Base-by-base conservation (phyloP, 2,329 filamentous ascomycete species). In the Fusarium graminum region DNA sequence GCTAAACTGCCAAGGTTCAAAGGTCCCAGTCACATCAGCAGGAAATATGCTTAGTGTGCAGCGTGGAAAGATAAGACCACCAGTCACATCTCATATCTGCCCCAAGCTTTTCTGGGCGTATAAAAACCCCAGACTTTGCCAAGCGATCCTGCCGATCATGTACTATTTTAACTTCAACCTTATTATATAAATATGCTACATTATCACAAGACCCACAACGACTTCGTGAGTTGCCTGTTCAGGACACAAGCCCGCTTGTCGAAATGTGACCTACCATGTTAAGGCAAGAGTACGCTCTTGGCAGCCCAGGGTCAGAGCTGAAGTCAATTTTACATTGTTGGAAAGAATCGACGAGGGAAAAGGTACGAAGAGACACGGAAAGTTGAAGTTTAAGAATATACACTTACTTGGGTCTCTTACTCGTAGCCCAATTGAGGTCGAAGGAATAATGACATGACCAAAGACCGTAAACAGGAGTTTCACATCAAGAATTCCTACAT, bases 91-190 rank as follows among this genome's bases (percentile, higher is more conserved):
- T 42, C 4, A 29, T 38, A 14, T 6, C 16, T 30, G 38, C 14
- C 4, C 6, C 6, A 28, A 8, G 8, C 12, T 9, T 10, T 6
- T 17, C 25, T 36, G 13, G 26, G 29, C 22, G 22, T 12, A 30
- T 25, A 10, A 6, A 9, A 6, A n/a, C 34, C 52, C 52, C 40
- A 57, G 52, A 26, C 16, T 12, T 12, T 4, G 40, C 55, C 41
- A 50, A 58, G 55, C 41, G 17, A 19, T 25, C 3, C 1, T 40
- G 55, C 14, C 28, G 41, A 58, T 59, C 25, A 59, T 58, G 22
- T 59, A 57, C 52, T 16, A 58, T 2, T 49, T 58, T 50, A 32
- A 42, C 28, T 39, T 30, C 38, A 58, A 58, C 41, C 40, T 58
- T 58, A 58, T 41, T 34, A 29, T 40, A 40, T 30, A 32, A 38